Base-by-base conservation (phyloP, 164 flowering plant genomes). In the Umbellularia californica region DNA sequence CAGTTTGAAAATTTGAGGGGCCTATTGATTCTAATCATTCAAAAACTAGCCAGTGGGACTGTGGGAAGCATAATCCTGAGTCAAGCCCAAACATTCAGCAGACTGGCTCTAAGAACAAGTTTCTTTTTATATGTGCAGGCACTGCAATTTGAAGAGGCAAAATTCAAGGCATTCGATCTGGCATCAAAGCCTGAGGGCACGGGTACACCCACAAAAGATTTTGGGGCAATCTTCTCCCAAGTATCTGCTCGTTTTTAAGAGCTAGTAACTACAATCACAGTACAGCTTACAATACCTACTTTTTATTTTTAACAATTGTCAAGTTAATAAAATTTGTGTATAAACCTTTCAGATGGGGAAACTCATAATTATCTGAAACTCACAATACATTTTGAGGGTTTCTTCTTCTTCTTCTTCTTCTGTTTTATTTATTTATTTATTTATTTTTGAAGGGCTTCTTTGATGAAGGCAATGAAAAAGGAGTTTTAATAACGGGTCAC, bases 181-280 rank as follows among this genome's bases (percentile, higher is more conserved):
- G 96, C 94, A 60, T 93, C 97, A 17, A 92, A 92, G 77, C 94
- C 96, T 0, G 97, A 93, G 81, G 97, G 97, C 74, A 75, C 79
- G 33, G 97, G 99, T n/a, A 86, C 89, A 4, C 97, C 97, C 24
- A 91, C 97, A 2, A 91, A 85, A 78, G 97, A 95, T 79, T 93
- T 95, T 81, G 90, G 86, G 85, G 84, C 89, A 58, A 83, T 95
- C n/a, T 95, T 95, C 82, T 78, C 97, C 52, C 87, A 86, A 73
- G 67, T 88, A 70, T 80, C 94, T 13, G 62, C 92, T 66, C 84
- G 87, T 28, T 95, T 95, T 71, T 92, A 83, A 89, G 73, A 65
- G 74, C 24, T 52, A 11, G 30, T 55, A 55, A 55, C 60, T 55
- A 55, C 60, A 19, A 55, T 15, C n/a, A 20, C 5, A 55, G 47